Evolutionary conservation across 176 grass and related monocot species (phyloP).

Genomic region (Chrysopogon serrulatus): DNA sequence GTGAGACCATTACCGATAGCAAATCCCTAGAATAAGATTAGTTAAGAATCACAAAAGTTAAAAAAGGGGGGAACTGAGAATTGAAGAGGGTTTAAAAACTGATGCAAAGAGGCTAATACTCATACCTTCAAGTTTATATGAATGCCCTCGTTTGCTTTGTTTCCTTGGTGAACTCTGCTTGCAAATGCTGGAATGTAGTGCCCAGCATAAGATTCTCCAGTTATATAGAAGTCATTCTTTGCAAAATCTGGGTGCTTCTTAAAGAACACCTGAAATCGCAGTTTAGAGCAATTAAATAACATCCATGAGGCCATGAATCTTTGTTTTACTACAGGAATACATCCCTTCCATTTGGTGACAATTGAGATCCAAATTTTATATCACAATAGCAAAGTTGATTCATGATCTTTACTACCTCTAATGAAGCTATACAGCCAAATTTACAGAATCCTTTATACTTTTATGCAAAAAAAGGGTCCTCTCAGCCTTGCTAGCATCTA

Average conservation of each 20-base stretch:
- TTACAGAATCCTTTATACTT: not conserved
- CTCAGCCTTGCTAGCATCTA: not conserved
- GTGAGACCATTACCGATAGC: slow-evolving; percentile 96
- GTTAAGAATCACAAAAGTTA: not conserved
- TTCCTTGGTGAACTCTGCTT: slow-evolving; percentile 74
- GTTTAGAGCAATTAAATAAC: not conserved
- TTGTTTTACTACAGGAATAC: not conserved
- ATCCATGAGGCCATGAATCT: not conserved
- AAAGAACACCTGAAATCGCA: slow-evolving; percentile 68
- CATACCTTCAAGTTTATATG: slow-evolving; percentile 88
- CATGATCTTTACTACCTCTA: not conserved
- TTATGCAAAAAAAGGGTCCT: not conserved
- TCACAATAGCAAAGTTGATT: not conserved
- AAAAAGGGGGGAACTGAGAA: not conserved
- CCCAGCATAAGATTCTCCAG: slow-evolving; percentile 96
- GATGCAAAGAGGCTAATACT: not conserved
- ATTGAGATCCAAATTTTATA: not conserved
- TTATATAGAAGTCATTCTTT: slow-evolving; percentile 85
- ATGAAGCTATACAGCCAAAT: not conserved
- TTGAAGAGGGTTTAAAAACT: not conserved
- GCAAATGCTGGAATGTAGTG: slow-evolving; percentile 98
- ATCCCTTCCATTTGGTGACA: not conserved
- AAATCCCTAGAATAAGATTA: slow-evolving; percentile 60
- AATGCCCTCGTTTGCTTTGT: slow-evolving; percentile 85
- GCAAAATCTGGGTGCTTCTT: slow-evolving; percentile 72